Evolutionary conservation across 2,329 filamentous ascomycete species (phyloP).

Genomic region (Huntiella omanensis): DNA sequence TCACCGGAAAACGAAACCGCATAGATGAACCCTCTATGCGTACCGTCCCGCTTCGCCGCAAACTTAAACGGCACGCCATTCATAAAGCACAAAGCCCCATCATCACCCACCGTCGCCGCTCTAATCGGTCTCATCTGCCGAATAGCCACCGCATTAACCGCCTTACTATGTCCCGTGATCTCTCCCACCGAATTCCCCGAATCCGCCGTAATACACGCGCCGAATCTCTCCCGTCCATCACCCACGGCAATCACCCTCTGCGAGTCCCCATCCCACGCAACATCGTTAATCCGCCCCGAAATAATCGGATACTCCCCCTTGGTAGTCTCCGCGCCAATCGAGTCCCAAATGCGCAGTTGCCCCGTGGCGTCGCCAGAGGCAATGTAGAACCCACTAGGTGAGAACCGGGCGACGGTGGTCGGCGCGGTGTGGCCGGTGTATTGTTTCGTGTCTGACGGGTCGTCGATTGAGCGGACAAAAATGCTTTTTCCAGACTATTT

Average conservation of each 20-base stretch:
- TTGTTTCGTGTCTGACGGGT: constrained; percentile 67
- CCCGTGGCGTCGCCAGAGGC: constrained; percentile 80
- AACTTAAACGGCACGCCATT: constrained; percentile 95
- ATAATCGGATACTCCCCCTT: constrained; percentile 91
- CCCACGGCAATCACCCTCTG: constrained; percentile 93
- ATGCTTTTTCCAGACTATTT: constrained; percentile 96
- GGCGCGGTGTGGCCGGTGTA: constrained; percentile 80
- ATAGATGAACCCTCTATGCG: constrained; percentile 79
- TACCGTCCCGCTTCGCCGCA: constrained; percentile 56
- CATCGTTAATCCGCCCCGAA: constrained; percentile 83
- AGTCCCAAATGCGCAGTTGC: constrained; percentile 80
- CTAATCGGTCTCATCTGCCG: constrained; percentile 77
- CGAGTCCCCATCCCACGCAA: constrained; percentile 94
- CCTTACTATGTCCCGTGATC: constrained; percentile 75
- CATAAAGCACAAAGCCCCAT: constrained; percentile 77
- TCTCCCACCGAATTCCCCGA: constrained; percentile 93
- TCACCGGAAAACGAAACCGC: constrained; percentile 81
- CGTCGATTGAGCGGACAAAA: constrained; percentile 86
- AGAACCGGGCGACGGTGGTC: constrained; percentile 84
- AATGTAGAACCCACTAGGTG: constrained; percentile 85
- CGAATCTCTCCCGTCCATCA: constrained; percentile 82
- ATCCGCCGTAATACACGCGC: constrained; percentile 85
- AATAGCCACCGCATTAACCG: constrained; percentile 81
- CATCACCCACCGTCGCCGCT: constrained; percentile 80
- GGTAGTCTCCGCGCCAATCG: constrained; percentile 63